Percentiles rank a stretch among this genome's conserved stretches.
These are phyloP conservation scores for Pichia sp. DNA, from an alignment of 1,139 yeast genomes.

Conservation along the genomic window DNA sequence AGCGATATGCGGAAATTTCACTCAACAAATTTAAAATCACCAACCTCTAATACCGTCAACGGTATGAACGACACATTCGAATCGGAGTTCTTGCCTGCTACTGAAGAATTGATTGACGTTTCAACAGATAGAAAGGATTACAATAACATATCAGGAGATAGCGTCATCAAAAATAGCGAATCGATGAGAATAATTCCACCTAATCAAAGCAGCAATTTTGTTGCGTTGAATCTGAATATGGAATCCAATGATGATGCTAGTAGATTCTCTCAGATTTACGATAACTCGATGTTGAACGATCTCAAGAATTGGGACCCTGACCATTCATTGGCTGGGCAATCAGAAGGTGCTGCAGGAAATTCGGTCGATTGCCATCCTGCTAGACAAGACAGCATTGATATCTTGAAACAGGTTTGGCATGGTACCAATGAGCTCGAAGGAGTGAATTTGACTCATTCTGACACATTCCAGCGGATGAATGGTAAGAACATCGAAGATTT, in stretches of 20 bases:
- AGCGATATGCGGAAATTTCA: neutral
- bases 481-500: constrained; percentile 29
- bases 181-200: neutral
- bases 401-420: constrained; percentile 34
- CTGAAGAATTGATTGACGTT: neutral
- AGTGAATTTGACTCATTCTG: constrained; percentile 14
- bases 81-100: neutral
- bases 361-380: neutral
- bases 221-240: neutral
- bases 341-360: neutral
- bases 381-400: constrained; percentile 12
- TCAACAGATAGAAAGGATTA: neutral
- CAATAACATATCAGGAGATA: neutral
- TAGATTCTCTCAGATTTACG: constrained; percentile 6
- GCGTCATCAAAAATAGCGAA: neutral
- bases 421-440: constrained; percentile 17
- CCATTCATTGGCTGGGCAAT: constrained; percentile 5
- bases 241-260: constrained; percentile 1
- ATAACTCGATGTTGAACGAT: constrained; percentile 25
- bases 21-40: neutral
- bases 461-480: constrained; percentile 18
- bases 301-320: constrained; percentile 27
- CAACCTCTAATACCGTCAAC: neutral
- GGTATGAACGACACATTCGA: neutral
- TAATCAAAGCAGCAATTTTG: neutral